Base-by-base conservation (phyloP, 2,329 filamentous ascomycete genomes). In the Neurospora sp. region DNA sequence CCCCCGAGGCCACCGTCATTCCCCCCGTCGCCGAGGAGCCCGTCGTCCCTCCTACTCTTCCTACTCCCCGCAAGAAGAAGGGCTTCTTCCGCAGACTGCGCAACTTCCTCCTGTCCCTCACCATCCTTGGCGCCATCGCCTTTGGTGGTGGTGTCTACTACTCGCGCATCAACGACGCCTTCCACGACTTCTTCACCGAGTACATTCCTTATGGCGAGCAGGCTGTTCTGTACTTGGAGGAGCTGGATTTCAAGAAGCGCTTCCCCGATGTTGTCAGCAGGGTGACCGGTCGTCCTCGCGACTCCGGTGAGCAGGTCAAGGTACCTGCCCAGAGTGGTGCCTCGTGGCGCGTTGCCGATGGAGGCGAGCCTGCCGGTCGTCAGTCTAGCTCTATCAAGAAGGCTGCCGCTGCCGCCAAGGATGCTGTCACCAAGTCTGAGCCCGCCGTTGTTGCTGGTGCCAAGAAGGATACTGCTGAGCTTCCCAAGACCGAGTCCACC, bases 161-260 rank as follows among this genome's bases (percentile, higher is more conserved):
- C 81, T 95, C 96, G 69, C 89, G 97, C 74, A 87, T 96, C 81
- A 97, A 91, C 78, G 96, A 99, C 84, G 97, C 93, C 82, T 99
- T 98, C 87, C 95, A 99, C 82, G 96, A 99, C 81, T 78, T 97
- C 84, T 99, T 99, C 83, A 98, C 94, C 76, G 94, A 97, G 82
- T 99, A 95, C 80, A 83, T 99, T 19, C 96, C 96, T 28, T 97
- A 92, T 75, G 96, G 94, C 77, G 96, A 99, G 82, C 92, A 97
- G 79, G 91, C 91, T 19, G 95, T 99, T 66, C 88, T 97, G 36
- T 98, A 97, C 82, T 90, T 99, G 68, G 96, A 99, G 82, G 96
- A 99, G 82, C 88, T 91, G 74, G 93, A 97, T 77, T 97, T 97
- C 83, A 89, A 91, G 78, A 93, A 91, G 81, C 89, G 92, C 70